Percentiles rank a stretch among this genome's conserved stretches.
Evolutionary conservation across 768 basidiomycete species (phyloP).

Genomic region (Amanita pseudoporphyria): DNA sequence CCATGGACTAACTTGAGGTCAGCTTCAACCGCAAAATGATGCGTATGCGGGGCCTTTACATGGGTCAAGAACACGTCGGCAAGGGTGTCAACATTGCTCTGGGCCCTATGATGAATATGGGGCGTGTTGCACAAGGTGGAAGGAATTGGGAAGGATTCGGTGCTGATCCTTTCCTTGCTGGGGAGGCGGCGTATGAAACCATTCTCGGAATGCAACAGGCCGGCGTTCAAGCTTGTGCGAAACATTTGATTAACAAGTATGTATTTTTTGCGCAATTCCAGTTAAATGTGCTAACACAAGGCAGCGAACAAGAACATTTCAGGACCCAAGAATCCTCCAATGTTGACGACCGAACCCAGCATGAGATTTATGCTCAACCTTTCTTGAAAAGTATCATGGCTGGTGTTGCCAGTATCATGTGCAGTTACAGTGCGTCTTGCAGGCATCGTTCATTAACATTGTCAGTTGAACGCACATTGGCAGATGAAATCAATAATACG

Average conservation of each 20-base stretch:
- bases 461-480: neutral
- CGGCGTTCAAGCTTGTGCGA: constrained; percentile 83
- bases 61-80: constrained; percentile 75
- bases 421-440: constrained; percentile 51
- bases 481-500: constrained; percentile 59
- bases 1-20: constrained; percentile 1
- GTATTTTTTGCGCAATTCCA: constrained; percentile 12
- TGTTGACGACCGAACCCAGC: constrained; percentile 72
- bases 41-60: constrained; percentile 62
- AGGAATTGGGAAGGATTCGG: constrained; percentile 97
- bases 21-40: constrained; percentile 75
- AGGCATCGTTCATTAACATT: neutral
- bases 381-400: constrained; percentile 67
- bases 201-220: constrained; percentile 69
- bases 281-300: neutral
- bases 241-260: constrained; percentile 73
- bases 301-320: constrained; percentile 60
- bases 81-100: constrained; percentile 82
- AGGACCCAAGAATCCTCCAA: constrained; percentile 50
- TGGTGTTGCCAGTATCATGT: constrained; percentile 67
- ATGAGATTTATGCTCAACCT: constrained; percentile 65
- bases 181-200: constrained; percentile 73
- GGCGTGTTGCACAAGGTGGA: constrained; percentile 67
- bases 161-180: constrained; percentile 79
- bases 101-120: constrained; percentile 83